Evolutionary conservation across 805 yeast genomes (phyloP).

Genomic region (Ogataea minuta): DNA sequence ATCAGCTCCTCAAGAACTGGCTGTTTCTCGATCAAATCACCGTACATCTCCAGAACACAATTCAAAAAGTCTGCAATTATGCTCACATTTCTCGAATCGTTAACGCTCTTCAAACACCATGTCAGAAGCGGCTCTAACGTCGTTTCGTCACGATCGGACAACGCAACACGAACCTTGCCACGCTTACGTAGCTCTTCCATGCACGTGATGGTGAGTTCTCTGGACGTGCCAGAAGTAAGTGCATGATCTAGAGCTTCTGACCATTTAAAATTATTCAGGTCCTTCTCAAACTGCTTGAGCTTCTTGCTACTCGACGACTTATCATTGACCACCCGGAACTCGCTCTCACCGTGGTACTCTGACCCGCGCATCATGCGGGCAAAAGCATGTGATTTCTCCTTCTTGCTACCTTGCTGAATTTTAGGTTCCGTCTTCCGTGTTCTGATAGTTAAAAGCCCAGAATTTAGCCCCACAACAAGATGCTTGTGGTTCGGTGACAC

Average conservation of each 20-base stretch:
- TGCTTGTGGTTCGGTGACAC: slow-evolving; percentile 87
- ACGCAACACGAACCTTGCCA: slow-evolving; percentile 83
- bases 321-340: slow-evolving; percentile 66
- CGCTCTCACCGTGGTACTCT: slow-evolving; percentile 88
- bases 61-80: slow-evolving; percentile 68
- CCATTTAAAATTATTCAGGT: slow-evolving; percentile 88
- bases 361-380: slow-evolving; percentile 86
- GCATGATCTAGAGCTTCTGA: slow-evolving; percentile 89
- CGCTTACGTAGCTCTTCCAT: slow-evolving; percentile 82
- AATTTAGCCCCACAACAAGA: slow-evolving; percentile 85
- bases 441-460: slow-evolving; percentile 85
- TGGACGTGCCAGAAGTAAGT: slow-evolving; percentile 71
- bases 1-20: slow-evolving; percentile 76
- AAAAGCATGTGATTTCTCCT: slow-evolving; percentile 57
- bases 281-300: slow-evolving; percentile 77
- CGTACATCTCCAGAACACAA: slow-evolving; percentile 71
- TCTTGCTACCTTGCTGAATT: slow-evolving; percentile 48
- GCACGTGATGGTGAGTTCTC: slow-evolving; percentile 78
- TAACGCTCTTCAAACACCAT: slow-evolving; percentile 76
- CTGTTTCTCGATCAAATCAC: slow-evolving; percentile 66
- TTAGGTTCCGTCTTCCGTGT: slow-evolving; percentile 73
- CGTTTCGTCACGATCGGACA: slow-evolving; percentile 81
- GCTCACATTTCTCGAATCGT: slow-evolving; percentile 71
- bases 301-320: slow-evolving; percentile 52
- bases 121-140: slow-evolving; percentile 75